These are phyloP conservation scores for Orobanche coerulescens DNA, from an alignment of 257 asterid species.

Conservation along the genomic window DNA sequence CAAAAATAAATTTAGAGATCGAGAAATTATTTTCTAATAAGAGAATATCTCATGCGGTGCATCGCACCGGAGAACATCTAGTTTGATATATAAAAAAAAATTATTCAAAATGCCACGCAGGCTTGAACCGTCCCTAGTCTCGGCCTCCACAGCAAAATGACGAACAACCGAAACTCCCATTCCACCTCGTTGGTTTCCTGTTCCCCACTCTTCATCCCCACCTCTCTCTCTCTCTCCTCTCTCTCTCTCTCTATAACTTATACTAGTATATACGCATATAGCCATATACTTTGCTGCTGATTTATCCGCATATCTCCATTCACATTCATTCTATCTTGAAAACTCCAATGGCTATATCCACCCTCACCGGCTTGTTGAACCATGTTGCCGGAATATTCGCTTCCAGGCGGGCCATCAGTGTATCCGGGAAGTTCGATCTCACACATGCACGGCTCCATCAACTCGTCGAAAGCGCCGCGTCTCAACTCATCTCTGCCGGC, in stretches of 20 bases:
- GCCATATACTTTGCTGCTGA: neutral
- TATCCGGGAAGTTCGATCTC: constrained; percentile 62
- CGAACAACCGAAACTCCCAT: constrained; percentile 16
- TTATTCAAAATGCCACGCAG: constrained; percentile 16
- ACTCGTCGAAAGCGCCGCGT: constrained; percentile 62
- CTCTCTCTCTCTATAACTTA: neutral
- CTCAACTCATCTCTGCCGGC: constrained; percentile 68
- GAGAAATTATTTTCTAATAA: too few relatives aligned
- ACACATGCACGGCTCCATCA: constrained; percentile 50
- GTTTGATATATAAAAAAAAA: too few relatives aligned
- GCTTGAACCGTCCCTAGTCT: constrained; percentile 31
- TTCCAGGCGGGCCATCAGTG: constrained; percentile 55
- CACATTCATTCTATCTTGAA: neutral
- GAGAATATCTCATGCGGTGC: too few relatives aligned
- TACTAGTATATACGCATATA: neutral
- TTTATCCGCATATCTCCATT: neutral
- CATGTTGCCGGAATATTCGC: constrained; percentile 57
- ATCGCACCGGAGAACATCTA: too few relatives aligned
- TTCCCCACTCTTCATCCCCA: too few relatives aligned
- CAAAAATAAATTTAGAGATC: too few relatives aligned
- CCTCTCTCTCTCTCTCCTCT: neutral
- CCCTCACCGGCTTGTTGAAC: constrained; percentile 57
- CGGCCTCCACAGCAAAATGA: constrained; percentile 25
- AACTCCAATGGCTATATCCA: constrained; percentile 36
- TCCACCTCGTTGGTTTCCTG: too few relatives aligned